phyloP scores from a whole-genome alignment of 1,139 yeast genomes.

The Saccharomycopsis hybrid region DNA sequence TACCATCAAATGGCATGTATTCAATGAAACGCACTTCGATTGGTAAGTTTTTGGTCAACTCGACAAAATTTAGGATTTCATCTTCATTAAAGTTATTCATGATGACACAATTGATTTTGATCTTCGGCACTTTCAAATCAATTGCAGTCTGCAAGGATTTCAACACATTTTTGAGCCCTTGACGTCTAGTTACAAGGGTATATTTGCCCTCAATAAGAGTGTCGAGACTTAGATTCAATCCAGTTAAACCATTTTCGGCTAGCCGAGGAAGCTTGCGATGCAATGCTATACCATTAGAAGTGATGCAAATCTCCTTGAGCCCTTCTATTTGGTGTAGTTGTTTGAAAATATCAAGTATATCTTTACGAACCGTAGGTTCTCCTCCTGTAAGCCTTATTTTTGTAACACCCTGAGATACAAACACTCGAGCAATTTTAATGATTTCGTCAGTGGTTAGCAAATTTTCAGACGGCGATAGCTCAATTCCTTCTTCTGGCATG shows the following conservation, averaged over 20 bases:
- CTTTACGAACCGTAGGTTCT: slow-evolving; percentile 46
- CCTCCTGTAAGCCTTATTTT: slow-evolving; percentile 48
- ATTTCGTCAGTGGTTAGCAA: slow-evolving; percentile 39
- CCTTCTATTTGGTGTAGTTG: slow-evolving; percentile 34
- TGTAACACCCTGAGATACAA: slow-evolving; percentile 40
- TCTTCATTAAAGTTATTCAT: slow-evolving; percentile 45
- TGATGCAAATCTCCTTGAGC: slow-evolving; percentile 40
- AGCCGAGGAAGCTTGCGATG: slow-evolving; percentile 38
- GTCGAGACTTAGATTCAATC: slow-evolving; percentile 41
- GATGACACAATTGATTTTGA: slow-evolving; percentile 43
- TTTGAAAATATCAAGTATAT: slow-evolving; percentile 37
- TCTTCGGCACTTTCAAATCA: slow-evolving; percentile 36
- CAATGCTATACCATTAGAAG: slow-evolving; percentile 44
- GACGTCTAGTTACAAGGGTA: slow-evolving; percentile 40
- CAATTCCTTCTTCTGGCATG: slow-evolving; percentile 50
- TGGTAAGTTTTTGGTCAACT: slow-evolving; percentile 32
- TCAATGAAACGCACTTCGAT: slow-evolving; percentile 46
- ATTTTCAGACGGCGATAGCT: slow-evolving; percentile 35
- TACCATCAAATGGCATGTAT: slow-evolving; percentile 51
- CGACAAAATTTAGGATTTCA: slow-evolving; percentile 40
- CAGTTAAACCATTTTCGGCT: slow-evolving; percentile 36
- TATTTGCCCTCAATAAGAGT: slow-evolving; percentile 45
- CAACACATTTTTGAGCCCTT: slow-evolving; percentile 39
- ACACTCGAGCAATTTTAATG: slow-evolving; percentile 34
- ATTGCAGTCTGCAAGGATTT: slow-evolving; percentile 37